Percentiles rank a stretch among this genome's conserved stretches.
phyloP scores from a whole-genome alignment of 163 green algal species.

The Chlorella variabilis region DNA sequence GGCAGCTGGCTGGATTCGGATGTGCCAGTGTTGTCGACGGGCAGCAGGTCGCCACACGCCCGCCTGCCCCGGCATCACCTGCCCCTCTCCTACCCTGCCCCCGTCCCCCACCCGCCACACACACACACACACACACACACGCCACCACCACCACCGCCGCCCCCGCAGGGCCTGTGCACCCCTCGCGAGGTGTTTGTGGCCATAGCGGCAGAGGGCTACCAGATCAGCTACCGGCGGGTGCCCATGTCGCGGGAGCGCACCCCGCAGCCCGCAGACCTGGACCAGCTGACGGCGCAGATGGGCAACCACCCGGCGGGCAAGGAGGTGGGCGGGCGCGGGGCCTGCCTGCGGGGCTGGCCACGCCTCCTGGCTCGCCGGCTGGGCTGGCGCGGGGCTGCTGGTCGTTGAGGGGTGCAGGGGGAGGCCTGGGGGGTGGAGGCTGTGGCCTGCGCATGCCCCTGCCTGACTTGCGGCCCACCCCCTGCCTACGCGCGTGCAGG shows the following conservation, averaged over 20 bases:
- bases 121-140: neutral
- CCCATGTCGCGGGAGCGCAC: slow-evolving; percentile 90
- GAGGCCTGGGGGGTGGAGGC: too few species aligned
- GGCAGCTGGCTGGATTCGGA: too few species aligned
- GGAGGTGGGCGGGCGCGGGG: slow-evolving; percentile 17
- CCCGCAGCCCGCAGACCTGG: slow-evolving; percentile 81
- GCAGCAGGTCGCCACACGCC: too few species aligned
- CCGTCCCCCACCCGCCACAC: neutral
- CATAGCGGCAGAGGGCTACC: slow-evolving; percentile 77
- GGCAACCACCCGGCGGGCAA: slow-evolving; percentile 40
- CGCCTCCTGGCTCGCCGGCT: too few species aligned
- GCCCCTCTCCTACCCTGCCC: too few species aligned
- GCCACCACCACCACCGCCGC: neutral
- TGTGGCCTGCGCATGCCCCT: too few species aligned
- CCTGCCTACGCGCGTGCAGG: too few species aligned
- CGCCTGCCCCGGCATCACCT: neutral
- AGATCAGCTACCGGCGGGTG: slow-evolving; percentile 81
- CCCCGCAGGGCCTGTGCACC: slow-evolving; percentile 45
- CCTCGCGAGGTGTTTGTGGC: slow-evolving; percentile 67
- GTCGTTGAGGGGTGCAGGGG: too few species aligned
- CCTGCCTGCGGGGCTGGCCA: neutral
- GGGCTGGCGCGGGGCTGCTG: too few species aligned
- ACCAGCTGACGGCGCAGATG: slow-evolving; percentile 72
- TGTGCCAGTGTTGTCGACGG: too few species aligned
- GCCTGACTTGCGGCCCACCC: too few species aligned